Evolutionary conservation across 768 basidiomycete genomes (phyloP), one percentile per base, ranked within the genome.

Genomic region (Amylocystis lapponica): DNA sequence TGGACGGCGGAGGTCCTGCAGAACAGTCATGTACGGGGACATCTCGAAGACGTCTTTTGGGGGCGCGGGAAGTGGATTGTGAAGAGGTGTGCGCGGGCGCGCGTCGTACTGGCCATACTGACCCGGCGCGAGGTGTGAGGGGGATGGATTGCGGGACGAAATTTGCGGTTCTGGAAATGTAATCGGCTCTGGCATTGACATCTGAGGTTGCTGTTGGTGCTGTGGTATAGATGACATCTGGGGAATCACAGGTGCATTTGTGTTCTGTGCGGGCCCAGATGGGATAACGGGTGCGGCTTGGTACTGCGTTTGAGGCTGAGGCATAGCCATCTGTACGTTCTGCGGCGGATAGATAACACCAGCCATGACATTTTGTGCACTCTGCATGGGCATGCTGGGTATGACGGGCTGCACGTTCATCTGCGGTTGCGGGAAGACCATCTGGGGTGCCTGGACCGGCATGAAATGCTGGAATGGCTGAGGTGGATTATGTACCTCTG

Each of bases 21-120:
- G 64, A 1, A 85, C 58, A 1, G 65, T 60, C 39, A 73, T 71
- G 57, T 83, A 83, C 0, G 80, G 80, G 0, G 79, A 68, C 21
- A 63, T 61, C 11, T 74, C 69, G 58, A 80, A 83, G 7, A 86
- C 42, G 54, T 86, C 77, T 23, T 63, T 62, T 0, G 86, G 86
- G 0, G 77, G 83, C 3, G 57, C 46, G 0, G 86, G 86, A 8
- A 87, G 75, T 4, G 83, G 83, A 55, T 88, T 83, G 14, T 50
- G 42, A 1, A 32, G 31, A 8, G 49, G 49, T 6, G 45, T 33
- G 37, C 35, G 41, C 2, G 32, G 20, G 12, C 43, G 48, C 20
- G 39, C 33, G 29, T 52, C 54, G 44, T 43, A 50, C 3, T 45
- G 50, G 14, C 47, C 50, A 33, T 55, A 54, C 36, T 56, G 56